Conservation (phyloP, 371 early-diverging fungal species). For the Mortierella sp. region DNA sequence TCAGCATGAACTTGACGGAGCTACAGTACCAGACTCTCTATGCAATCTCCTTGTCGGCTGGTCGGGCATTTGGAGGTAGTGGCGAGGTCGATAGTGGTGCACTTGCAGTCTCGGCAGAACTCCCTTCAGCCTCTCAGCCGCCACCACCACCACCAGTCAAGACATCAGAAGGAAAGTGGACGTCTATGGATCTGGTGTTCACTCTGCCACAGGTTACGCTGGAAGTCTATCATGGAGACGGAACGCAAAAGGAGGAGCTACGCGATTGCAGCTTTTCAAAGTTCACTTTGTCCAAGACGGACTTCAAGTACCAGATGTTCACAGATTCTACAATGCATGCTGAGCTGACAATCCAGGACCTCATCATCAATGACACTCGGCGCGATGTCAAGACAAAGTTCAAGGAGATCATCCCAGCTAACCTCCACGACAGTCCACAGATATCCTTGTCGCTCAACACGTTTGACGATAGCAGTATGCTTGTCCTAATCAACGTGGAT, state of each 20-base stretch:
- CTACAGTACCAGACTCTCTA: conserved; percentile 83
- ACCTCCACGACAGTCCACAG: conserved; percentile 75
- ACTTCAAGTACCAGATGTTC: conserved; percentile 71
- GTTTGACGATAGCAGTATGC: conserved; percentile 54
- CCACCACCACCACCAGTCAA: conserved; percentile 16
- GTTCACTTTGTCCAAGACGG: conserved; percentile 65
- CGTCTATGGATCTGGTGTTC: conserved; percentile 57
- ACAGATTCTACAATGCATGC: conserved; percentile 75
- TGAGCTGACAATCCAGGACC: conserved; percentile 77
- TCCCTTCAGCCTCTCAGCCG: conserved; percentile 23
- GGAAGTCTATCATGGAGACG: conserved; percentile 74
- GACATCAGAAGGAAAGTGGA: conserved; percentile 35
- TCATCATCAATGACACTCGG: conserved; percentile 85
- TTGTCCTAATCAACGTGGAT: conserved; percentile 79
- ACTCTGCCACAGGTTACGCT: conserved; percentile 65
- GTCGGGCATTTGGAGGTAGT: conserved; percentile 64
- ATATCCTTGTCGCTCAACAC: conserved; percentile 49
- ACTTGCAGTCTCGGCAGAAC: conserved; percentile 43
- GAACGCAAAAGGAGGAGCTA: conserved; percentile 52
- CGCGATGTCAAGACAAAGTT: conserved; percentile 78
- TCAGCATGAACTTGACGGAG: conserved; percentile 82
- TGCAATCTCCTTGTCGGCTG: conserved; percentile 68
- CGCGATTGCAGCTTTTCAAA: conserved; percentile 60
- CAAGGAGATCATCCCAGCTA: conserved; percentile 83
- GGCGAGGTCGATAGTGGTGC: conserved; percentile 35